These are phyloP conservation scores for Rhododendron henanense DNA, from an alignment of 148 eudicot species.

Conservation along the genomic window DNA sequence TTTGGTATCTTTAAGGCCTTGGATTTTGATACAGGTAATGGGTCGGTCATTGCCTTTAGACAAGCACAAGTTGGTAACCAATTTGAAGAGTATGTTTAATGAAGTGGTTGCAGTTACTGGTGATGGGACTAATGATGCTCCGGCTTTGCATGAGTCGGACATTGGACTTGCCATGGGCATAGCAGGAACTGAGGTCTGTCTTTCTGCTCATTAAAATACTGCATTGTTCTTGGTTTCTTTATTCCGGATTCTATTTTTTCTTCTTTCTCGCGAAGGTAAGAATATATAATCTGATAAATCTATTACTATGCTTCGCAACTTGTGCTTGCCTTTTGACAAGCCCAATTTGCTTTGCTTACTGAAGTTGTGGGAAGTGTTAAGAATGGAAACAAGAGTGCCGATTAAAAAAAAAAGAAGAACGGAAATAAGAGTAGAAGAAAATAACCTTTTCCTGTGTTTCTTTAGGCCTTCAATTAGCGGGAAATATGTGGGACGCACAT, in stretches of 20 bases:
- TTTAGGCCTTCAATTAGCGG: not conserved
- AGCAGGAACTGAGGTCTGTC: conserved; percentile 68
- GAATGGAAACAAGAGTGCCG: not conserved
- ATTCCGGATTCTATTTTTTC: not conserved
- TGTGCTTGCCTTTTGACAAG: not conserved
- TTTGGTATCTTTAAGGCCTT: not conserved
- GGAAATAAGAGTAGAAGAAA: not conserved
- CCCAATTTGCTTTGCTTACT: not conserved
- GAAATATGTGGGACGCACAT: not conserved
- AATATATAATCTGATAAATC: not conserved
- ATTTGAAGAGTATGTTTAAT: conserved; percentile 35
- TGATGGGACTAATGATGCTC: conserved; percentile 85
- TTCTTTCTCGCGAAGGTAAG: not conserved
- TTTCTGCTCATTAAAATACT: not conserved
- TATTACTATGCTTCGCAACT: not conserved
- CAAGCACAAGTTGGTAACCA: conserved; percentile 54
- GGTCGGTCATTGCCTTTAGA: conserved; percentile 72
- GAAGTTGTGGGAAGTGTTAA: not conserved
- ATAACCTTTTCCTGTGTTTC: not conserved
- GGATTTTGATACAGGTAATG: conserved; percentile 46
- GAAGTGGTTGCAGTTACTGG: conserved; percentile 87
- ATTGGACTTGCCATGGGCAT: conserved; percentile 88
- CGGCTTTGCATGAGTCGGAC: conserved; percentile 78
- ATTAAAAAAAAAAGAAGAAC: no score
- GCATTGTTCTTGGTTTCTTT: conserved; percentile 1